Evolutionary conservation across 768 basidiomycete genomes (phyloP).

Genomic region (Tylopilus intermedius): DNA sequence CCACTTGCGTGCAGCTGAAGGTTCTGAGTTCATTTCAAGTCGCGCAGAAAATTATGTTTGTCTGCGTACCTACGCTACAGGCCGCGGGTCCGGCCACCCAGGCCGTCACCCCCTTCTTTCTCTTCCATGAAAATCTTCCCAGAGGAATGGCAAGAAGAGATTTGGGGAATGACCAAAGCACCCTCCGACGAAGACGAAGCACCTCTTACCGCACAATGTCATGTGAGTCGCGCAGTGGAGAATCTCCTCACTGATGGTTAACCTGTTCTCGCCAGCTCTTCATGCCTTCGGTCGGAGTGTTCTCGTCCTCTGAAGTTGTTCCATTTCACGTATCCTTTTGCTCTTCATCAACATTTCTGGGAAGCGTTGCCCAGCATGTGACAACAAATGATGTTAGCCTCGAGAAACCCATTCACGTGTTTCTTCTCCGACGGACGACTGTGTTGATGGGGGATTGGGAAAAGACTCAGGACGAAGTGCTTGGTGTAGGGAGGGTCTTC

Average conservation of each 20-base stretch:
- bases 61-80: conserved; percentile 24
- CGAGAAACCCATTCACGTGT: conserved; percentile 41
- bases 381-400: conserved; percentile 7
- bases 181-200: conserved; percentile 5
- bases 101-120: conserved; percentile 24
- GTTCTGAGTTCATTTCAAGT: conserved; percentile 2
- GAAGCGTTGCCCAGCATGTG: conserved; percentile 7
- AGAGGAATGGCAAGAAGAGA: conserved; percentile 33
- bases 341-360: conserved; percentile 40
- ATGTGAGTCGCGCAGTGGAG: conserved; percentile 19
- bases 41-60: conserved; percentile 19
- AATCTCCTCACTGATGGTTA: background rate
- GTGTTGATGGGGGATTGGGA: conserved; percentile 29
- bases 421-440: conserved; percentile 50
- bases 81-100: conserved; percentile 30
- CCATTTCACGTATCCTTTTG: conserved; percentile 64
- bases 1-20: background rate
- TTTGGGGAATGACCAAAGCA: conserved; percentile 24
- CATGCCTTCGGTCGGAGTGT: conserved; percentile 56
- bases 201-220: conserved; percentile 24
- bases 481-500: conserved; percentile 46
- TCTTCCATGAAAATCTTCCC: conserved; percentile 25
- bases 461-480: conserved; percentile 23
- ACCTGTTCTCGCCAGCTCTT: conserved; percentile 43
- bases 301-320: conserved; percentile 50